A percentile compares a stretch with the other conserved stretches of the same genome.
phyloP scores from a whole-genome alignment of 202 grass and related monocot genomes.

The Hordeum pubiflorum region DNA sequence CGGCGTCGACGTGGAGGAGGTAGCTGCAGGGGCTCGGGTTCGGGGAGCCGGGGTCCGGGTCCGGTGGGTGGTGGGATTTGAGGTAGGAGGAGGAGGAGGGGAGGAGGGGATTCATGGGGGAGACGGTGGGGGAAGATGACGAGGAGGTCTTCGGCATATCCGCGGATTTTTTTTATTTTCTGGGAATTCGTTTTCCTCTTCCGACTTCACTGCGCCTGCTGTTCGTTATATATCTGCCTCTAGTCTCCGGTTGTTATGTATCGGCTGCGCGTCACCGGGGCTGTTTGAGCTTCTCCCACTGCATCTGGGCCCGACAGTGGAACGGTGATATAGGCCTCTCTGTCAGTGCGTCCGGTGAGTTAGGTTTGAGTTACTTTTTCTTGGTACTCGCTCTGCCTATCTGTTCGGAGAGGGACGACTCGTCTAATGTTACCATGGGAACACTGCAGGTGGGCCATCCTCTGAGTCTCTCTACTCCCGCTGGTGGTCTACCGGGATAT shows the following conservation, averaged over 20 bases:
- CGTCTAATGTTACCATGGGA: background rate
- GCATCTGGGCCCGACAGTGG: background rate
- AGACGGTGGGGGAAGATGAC: slow-evolving; percentile 61
- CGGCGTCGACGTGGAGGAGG: slow-evolving; percentile 59
- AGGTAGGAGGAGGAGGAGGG: slow-evolving; percentile 34
- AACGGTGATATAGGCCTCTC: rapidly evolving
- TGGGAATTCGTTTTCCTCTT: background rate
- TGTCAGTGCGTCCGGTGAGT: background rate
- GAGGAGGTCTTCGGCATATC: slow-evolving; percentile 79
- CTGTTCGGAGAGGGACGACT: background rate
- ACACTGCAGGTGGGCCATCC: background rate
- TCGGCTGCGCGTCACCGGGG: background rate
- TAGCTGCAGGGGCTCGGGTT: slow-evolving; percentile 39
- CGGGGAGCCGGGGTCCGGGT: slow-evolving; percentile 33
- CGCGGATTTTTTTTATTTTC: background rate
- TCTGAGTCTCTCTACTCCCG: background rate
- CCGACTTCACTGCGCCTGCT: background rate
- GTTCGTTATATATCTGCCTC: background rate
- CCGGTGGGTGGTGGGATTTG: slow-evolving; percentile 51
- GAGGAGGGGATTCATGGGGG: slow-evolving; percentile 80
- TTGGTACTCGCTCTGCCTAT: background rate
- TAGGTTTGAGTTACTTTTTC: background rate
- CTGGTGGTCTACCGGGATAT: background rate
- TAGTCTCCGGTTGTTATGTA: background rate
- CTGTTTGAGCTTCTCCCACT: background rate